phyloP scores from a whole-genome alignment of 441 rosid genomes.

The Theobroma grandiflorum region DNA sequence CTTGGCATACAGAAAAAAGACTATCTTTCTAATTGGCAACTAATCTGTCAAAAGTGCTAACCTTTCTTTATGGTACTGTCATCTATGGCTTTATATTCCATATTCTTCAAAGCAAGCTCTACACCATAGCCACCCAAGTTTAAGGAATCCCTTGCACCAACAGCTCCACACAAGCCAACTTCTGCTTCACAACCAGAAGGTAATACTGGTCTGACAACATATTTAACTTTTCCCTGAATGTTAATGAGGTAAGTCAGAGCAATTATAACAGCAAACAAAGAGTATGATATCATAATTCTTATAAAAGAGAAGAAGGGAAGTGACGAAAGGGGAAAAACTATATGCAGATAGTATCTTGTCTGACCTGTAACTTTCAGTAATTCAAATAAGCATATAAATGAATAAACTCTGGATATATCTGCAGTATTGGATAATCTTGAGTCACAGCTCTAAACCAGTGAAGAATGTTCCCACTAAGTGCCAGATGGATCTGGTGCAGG shows the following conservation, averaged over 20 bases:
- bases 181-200: slow-evolving; percentile 87
- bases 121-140: slow-evolving; percentile 99
- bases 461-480: neutral
- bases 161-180: slow-evolving; percentile 80
- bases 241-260: slow-evolving; percentile 38
- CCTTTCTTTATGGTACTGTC: slow-evolving; percentile 97
- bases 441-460: neutral
- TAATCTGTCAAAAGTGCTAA: slow-evolving; percentile 35
- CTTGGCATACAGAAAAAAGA: neutral
- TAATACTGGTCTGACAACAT: slow-evolving; percentile 93
- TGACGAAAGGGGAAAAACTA: neutral
- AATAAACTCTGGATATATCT: slow-evolving; percentile 12
- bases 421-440: neutral
- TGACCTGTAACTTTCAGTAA: neutral
- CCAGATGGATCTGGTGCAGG: neutral
- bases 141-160: slow-evolving; percentile 79
- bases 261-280: slow-evolving; percentile 13
- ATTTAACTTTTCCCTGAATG: slow-evolving; percentile 82
- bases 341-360: neutral
- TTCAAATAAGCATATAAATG: neutral
- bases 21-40: slow-evolving; percentile 19
- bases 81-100: slow-evolving; percentile 99
- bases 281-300: slow-evolving; percentile 6
- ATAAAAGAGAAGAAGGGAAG: slow-evolving; percentile 5
- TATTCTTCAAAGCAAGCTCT: slow-evolving; percentile 99